Evolutionary conservation across 1,284 basidiomycete species (phyloP).

Genomic region (Ustilago sp.): DNA sequence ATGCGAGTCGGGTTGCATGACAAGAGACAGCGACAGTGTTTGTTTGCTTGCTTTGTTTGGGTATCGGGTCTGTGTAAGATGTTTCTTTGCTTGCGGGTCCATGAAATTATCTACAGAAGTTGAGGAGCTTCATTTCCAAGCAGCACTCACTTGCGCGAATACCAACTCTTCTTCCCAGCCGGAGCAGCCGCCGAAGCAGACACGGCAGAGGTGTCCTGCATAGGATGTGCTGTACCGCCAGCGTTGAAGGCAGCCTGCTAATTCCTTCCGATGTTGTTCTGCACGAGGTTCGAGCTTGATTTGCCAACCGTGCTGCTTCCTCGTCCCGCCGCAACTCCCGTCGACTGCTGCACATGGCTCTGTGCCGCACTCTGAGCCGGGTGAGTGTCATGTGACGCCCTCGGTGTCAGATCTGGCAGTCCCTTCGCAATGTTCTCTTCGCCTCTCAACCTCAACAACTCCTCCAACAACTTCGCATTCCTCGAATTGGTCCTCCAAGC

Average conservation of each 20-base stretch:
- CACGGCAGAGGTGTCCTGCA: conserved; percentile 18
- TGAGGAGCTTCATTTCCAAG: too few species aligned
- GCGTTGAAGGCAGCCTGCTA: conserved; percentile 18
- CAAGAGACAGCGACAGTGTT: background rate
- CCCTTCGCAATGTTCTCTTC: conserved; percentile 60
- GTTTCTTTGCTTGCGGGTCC: background rate
- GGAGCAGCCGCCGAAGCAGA: conserved; percentile 11
- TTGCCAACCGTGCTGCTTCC: conserved; percentile 17
- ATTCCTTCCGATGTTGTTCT: conserved; percentile 12
- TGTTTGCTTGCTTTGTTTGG: conserved; percentile 5
- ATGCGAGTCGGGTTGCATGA: background rate
- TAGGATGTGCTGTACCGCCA: conserved; percentile 16
- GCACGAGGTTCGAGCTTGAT: conserved; percentile 30
- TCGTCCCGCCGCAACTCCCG: background rate
- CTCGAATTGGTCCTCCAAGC: conserved; percentile 88
- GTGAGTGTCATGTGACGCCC: conserved; percentile 27
- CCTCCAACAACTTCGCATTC: conserved; percentile 75
- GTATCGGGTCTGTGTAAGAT: conserved; percentile 12
- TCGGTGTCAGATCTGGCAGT: conserved; percentile 51
- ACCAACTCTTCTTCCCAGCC: conserved; percentile 30
- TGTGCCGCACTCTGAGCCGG: conserved; percentile 32
- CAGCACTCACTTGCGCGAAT: conserved; percentile 6
- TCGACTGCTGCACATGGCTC: conserved; percentile 19
- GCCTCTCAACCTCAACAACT: conserved; percentile 53
- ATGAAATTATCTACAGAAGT: background rate